Percentiles rank a stretch among this genome's conserved stretches.
These are phyloP conservation scores for Wickerhamomyces queroliae DNA, from an alignment of 805 yeast species.

Conservation along the genomic window DNA sequence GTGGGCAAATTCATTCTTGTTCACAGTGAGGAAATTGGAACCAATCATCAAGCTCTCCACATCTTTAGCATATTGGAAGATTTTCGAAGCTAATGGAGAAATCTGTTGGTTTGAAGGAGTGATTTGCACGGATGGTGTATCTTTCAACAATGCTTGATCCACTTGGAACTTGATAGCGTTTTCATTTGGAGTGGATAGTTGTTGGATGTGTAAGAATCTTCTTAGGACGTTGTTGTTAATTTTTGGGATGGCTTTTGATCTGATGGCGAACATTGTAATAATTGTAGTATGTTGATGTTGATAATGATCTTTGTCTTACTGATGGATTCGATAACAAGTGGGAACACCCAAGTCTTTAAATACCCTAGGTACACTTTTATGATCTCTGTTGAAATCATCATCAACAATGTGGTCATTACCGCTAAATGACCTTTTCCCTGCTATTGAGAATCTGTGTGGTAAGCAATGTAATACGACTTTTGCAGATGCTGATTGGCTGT, in stretches of 20 bases:
- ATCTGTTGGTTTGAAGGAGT: constrained; percentile 22
- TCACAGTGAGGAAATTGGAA: constrained; percentile 65
- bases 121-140: constrained; percentile 17
- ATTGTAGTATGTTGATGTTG: neutral
- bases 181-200: constrained; percentile 67
- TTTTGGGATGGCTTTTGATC: neutral
- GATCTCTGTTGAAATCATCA: no score
- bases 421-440: no score
- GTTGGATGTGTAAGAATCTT: constrained; percentile 25
- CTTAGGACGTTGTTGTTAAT: neutral
- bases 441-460: no score
- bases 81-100: constrained; percentile 58
- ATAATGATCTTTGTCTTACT: neutral
- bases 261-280: neutral
- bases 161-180: constrained; percentile 64
- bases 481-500: no score
- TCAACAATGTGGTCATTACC: no score
- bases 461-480: no score
- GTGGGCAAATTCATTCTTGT: constrained; percentile 55
- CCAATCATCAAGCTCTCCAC: constrained; percentile 73
- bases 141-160: constrained; percentile 26
- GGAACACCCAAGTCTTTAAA: no score
- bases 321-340: no score
- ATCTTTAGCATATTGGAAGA: constrained; percentile 49
- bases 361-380: no score